These are phyloP conservation scores for Flaveria ramosissima DNA, from an alignment of 129 eudicot genomes.

Conservation along the genomic window DNA sequence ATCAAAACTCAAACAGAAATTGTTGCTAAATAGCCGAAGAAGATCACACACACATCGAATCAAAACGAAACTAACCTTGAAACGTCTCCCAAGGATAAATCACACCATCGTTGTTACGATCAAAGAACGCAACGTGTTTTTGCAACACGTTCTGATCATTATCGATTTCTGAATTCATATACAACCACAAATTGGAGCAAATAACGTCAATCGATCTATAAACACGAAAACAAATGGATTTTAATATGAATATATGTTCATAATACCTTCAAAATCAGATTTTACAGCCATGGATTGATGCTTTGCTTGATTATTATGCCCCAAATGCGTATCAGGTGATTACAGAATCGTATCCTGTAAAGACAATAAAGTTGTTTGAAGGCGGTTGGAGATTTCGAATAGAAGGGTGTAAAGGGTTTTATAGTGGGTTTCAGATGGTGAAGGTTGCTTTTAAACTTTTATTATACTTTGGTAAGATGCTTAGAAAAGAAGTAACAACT, in stretches of 20 bases:
- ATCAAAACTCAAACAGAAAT: background rate
- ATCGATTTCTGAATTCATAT: slow-evolving; percentile 42
- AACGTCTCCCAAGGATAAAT: slow-evolving; percentile 81
- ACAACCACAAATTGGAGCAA: background rate
- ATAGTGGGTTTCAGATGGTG: background rate
- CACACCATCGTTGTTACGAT: slow-evolving; percentile 69
- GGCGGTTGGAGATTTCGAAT: slow-evolving; percentile 10
- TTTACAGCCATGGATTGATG: slow-evolving; percentile 20
- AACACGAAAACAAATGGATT: too few species aligned
- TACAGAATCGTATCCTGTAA: background rate
- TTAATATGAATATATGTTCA: background rate
- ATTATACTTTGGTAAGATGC: too few species aligned
- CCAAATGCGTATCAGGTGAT: background rate
- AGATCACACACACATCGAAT: background rate
- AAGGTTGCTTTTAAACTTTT: too few species aligned
- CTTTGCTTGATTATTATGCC: slow-evolving; percentile 3
- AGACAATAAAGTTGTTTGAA: slow-evolving; percentile 18
- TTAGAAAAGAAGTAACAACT: too few species aligned
- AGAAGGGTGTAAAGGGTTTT: slow-evolving; percentile 20
- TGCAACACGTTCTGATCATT: slow-evolving; percentile 42
- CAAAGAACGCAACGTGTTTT: slow-evolving; percentile 77
- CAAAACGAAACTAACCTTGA: slow-evolving; percentile 43
- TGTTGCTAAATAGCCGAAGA: background rate
- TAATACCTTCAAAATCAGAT: slow-evolving; percentile 9
- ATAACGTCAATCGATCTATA: background rate